Evolutionary conservation across 1,139 yeast genomes (phyloP), one percentile per base, ranked within the genome.

Genomic region (Hyphopichia khmerensis): DNA sequence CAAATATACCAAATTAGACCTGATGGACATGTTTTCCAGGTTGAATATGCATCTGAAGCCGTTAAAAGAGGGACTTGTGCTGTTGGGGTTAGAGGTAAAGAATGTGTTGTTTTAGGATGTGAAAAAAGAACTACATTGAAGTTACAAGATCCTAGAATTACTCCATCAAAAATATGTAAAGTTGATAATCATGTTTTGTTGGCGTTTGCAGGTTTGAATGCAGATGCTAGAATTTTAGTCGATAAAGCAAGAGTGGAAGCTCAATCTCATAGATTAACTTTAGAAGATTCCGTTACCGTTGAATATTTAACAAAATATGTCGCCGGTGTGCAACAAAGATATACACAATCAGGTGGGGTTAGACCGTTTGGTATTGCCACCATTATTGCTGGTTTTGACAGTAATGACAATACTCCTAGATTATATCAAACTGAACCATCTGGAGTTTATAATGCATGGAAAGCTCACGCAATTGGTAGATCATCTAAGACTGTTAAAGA

Each of bases 21-120:
- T 49, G 99, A 93, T 71, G 99, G 99, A 51, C 97, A 93, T 65
- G 96, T 91, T 63, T 93, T 93, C 75, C 98, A 93, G 77, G 99
- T 95, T 37, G 99, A 93, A 69, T 93, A 93, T 59, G 99, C 99
- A 24, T 79, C 87, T 34, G 99, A 93, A 66, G 99, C 99, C 1
- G 99, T 93, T 42, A 93, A 93, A 64, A 80, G 98, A 68, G 99
- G 99, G 48, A 93, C 99, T 2, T 89, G 96, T 62, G 96, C 98
- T 4, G 96, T 93, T 35, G 99, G 98, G 36, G 93, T 93, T 47
- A 91, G 91, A 62, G 99, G 99, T 43, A 77, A 79, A 53, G 85
- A 84, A 48, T 80, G 84, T 46, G 98, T 93, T 14, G 96, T 93
- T 14, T 77, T 93, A 40, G 99, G 97, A 27, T 93, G 98, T 69